Evolutionary conservation across 2,329 filamentous ascomycete genomes (phyloP).

Genomic region (Blastomyces gilchristii): DNA sequence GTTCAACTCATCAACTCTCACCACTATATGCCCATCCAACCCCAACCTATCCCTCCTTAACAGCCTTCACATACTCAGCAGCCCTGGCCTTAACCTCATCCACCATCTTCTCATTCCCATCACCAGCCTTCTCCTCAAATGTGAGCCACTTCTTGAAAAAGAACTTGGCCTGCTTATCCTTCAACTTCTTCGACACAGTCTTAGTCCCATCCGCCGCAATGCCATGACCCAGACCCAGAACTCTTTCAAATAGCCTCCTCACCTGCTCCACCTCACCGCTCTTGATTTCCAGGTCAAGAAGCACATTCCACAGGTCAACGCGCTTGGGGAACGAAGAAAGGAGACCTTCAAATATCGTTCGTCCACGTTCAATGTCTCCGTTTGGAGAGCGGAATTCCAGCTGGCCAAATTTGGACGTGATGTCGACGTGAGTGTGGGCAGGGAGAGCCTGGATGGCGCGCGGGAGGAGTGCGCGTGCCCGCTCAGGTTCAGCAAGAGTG

Average conservation of each 20-base stretch:
- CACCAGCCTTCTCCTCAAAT: constrained; percentile 60
- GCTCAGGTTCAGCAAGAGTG: constrained; percentile 57
- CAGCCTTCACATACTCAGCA: constrained; percentile 53
- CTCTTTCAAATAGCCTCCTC: constrained; percentile 72
- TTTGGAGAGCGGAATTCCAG: constrained; percentile 79
- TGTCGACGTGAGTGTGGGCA: constrained; percentile 55
- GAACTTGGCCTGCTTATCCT: constrained; percentile 69
- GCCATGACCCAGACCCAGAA: constrained; percentile 41
- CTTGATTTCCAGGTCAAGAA: constrained; percentile 71
- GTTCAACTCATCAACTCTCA: background rate
- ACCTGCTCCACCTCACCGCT: constrained; percentile 52
- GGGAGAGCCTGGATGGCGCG: constrained; percentile 79
- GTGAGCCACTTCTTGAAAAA: constrained; percentile 89
- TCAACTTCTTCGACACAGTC: constrained; percentile 51
- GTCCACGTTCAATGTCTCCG: constrained; percentile 79
- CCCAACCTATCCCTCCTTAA: constrained; percentile 22
- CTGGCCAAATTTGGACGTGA: constrained; percentile 79
- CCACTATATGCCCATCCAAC: background rate
- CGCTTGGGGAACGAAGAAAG: constrained; percentile 78
- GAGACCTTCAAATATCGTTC: constrained; percentile 87
- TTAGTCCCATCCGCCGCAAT: constrained; percentile 34
- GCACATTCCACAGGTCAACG: constrained; percentile 85
- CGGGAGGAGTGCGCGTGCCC: constrained; percentile 64
- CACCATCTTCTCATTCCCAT: constrained; percentile 58
- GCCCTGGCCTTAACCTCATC: constrained; percentile 63